Percentiles rank a stretch among this genome's conserved stretches.
Conservation (phyloP, 768 basidiomycete genomes). For the Leccinum arenicola region DNA sequence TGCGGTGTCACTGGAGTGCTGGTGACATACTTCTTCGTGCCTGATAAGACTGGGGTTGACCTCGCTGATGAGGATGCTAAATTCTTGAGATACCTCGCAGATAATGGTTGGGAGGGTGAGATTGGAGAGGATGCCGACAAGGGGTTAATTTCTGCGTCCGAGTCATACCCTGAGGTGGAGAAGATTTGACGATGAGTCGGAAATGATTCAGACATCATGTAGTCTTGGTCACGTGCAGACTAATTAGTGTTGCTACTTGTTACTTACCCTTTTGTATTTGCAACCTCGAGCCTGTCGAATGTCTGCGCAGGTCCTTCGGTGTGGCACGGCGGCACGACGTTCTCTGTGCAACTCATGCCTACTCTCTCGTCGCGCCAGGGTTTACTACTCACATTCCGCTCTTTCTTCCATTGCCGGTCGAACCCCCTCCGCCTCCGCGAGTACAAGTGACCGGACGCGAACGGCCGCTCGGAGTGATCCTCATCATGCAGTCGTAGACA, state of each 20-base stretch:
- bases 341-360: conserved; percentile 16
- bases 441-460: neutral
- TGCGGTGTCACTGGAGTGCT: conserved; percentile 61
- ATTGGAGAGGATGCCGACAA: conserved; percentile 54
- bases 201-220: no score
- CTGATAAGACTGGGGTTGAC: conserved; percentile 65
- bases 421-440: conserved; percentile 4
- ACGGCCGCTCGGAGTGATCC: conserved; percentile 4
- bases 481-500: neutral
- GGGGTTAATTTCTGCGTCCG: conserved; percentile 20
- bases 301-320: conserved; percentile 20
- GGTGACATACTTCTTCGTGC: conserved; percentile 66
- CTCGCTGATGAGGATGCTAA: conserved; percentile 62
- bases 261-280: neutral
- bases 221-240: conserved; percentile 17
- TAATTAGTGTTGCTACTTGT: neutral
- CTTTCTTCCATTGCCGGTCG: conserved; percentile 10
- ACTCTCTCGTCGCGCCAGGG: conserved; percentile 14
- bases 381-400: conserved; percentile 27
- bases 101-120: conserved; percentile 63
- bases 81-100: conserved; percentile 57
- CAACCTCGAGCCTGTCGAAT: conserved; percentile 9
- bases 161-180: conserved; percentile 8
- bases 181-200: conserved; percentile 1
- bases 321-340: conserved; percentile 11